Evolutionary conservation across 306 rosid genomes (phyloP).

Genomic region (Lathyrus tuberosus): DNA sequence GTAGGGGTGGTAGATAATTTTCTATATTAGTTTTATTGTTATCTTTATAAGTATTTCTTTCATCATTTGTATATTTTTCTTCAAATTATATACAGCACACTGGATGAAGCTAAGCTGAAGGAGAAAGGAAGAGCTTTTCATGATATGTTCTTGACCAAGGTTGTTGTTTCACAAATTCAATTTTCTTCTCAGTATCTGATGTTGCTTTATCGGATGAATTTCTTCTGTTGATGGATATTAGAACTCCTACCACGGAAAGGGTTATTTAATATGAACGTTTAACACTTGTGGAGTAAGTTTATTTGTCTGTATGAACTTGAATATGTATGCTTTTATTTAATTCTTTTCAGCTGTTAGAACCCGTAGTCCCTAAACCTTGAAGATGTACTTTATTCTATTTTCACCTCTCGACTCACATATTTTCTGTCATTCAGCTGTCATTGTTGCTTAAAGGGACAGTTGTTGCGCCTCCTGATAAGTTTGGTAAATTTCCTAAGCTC

Average conservation of each 20-base stretch:
- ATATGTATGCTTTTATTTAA: no score
- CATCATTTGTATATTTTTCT: constrained; percentile 33
- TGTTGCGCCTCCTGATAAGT: constrained; percentile 96
- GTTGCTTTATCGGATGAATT: constrained; percentile 30
- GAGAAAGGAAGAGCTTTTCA: constrained; percentile 95
- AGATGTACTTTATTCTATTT: constrained; percentile 21
- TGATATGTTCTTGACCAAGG: constrained; percentile 96
- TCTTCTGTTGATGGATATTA: constrained; percentile 22
- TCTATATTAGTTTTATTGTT: constrained; percentile 8
- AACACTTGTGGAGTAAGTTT: constrained; percentile 31
- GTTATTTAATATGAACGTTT: constrained; percentile 18
- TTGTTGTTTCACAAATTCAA: constrained; percentile 39
- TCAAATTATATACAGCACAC: constrained; percentile 60
- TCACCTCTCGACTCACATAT: constrained; percentile 33
- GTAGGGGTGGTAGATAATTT: neutral
- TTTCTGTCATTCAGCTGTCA: constrained; percentile 70
- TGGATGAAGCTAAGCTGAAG: constrained; percentile 89
- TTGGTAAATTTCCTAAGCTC: constrained; percentile 63
- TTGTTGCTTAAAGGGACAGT: constrained; percentile 94
- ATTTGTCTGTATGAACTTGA: constrained; percentile 32
- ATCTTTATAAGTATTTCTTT: constrained; percentile 11
- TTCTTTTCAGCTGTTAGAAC: constrained; percentile 31
- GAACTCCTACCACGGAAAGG: constrained; percentile 22
- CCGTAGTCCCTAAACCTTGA: constrained; percentile 22
- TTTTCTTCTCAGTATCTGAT: constrained; percentile 30